Percentiles rank a stretch among this genome's conserved stretches.
Conservation (phyloP, 2,329 filamentous ascomycete species). For the Emergomyces orientalis region DNA sequence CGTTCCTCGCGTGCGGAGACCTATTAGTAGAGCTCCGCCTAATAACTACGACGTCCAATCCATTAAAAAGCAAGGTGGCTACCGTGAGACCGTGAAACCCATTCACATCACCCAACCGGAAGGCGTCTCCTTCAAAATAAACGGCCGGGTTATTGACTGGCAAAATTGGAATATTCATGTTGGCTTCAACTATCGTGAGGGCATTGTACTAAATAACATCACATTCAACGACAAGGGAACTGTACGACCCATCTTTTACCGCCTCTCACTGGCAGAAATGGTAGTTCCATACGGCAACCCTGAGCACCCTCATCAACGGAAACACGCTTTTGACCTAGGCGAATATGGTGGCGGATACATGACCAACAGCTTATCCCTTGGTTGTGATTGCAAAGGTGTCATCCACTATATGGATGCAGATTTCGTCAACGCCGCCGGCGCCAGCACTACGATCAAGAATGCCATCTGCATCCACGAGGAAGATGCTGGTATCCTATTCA, state of each 20-base stretch:
- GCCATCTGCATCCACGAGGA: conserved; percentile 94
- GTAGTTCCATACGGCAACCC: conserved; percentile 63
- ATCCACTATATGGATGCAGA: conserved; percentile 88
- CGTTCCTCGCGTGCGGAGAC: conserved; percentile 66
- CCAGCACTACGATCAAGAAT: conserved; percentile 76
- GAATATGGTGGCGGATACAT: conserved; percentile 42
- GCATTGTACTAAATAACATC: conserved; percentile 82
- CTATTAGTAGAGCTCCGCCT: conserved; percentile 59
- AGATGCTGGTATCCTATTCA: conserved; percentile 84
- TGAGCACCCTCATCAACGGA: conserved; percentile 41
- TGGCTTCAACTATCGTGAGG: conserved; percentile 91
- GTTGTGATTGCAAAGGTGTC: conserved; percentile 64
- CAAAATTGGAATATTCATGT: conserved; percentile 91
- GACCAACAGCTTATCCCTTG: conserved; percentile 40
- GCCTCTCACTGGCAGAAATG: conserved; percentile 85
- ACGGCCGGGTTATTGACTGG: conserved; percentile 69
- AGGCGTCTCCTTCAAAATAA: conserved; percentile 74
- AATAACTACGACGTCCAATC: conserved; percentile 72
- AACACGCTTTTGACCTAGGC: conserved; percentile 41
- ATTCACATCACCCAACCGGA: conserved; percentile 82
- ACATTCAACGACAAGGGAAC: conserved; percentile 77
- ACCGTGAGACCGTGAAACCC: conserved; percentile 69
- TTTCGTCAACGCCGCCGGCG: conserved; percentile 69
- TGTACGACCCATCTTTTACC: conserved; percentile 73
- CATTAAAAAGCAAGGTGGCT: conserved; percentile 65